A percentile compares a stretch with the other conserved stretches of the same genome.
These are phyloP conservation scores for Amaranthus cruentus DNA, from an alignment of 148 eudicot genomes.

Conservation along the genomic window DNA sequence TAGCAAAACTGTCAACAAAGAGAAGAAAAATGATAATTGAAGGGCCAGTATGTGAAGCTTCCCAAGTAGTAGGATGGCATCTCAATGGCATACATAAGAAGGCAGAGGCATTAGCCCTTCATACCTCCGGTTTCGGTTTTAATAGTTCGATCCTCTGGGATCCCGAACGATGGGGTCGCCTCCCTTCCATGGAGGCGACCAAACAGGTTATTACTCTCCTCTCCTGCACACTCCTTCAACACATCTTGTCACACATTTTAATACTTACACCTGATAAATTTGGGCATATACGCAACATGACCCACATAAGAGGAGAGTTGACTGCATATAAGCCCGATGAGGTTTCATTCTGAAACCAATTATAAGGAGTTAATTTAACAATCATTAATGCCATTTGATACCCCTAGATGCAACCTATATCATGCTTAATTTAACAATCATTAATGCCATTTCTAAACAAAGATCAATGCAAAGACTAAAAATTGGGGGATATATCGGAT, in stretches of 20 bases:
- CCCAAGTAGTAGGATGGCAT: constrained; percentile 84
- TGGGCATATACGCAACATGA: too few relatives aligned
- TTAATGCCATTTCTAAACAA: too few relatives aligned
- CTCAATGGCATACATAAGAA: constrained; percentile 42
- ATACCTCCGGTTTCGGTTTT: constrained; percentile 78
- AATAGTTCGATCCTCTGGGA: constrained; percentile 98
- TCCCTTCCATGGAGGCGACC: constrained; percentile 54
- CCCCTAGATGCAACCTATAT: too few relatives aligned
- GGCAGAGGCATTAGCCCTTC: constrained; percentile 37
- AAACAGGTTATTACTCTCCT: constrained; percentile 52
- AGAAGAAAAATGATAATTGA: constrained; percentile 59
- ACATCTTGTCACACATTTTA: not conserved
- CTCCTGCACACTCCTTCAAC: not conserved
- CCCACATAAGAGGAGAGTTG: too few relatives aligned
- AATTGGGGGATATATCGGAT: too few relatives aligned
- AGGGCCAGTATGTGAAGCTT: constrained; percentile 81
- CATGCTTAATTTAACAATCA: too few relatives aligned
- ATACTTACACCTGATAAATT: too few relatives aligned
- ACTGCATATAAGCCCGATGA: too few relatives aligned
- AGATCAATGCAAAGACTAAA: too few relatives aligned
- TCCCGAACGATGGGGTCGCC: constrained; percentile 96
- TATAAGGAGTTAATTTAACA: too few relatives aligned
- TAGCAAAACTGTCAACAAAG: constrained; percentile 60
- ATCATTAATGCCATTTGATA: too few relatives aligned
- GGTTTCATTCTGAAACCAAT: too few relatives aligned